A percentile compares a stretch with the other conserved stretches of the same genome.
Conservation (phyloP, 768 basidiomycete species). For the Piloderma croceum region DNA sequence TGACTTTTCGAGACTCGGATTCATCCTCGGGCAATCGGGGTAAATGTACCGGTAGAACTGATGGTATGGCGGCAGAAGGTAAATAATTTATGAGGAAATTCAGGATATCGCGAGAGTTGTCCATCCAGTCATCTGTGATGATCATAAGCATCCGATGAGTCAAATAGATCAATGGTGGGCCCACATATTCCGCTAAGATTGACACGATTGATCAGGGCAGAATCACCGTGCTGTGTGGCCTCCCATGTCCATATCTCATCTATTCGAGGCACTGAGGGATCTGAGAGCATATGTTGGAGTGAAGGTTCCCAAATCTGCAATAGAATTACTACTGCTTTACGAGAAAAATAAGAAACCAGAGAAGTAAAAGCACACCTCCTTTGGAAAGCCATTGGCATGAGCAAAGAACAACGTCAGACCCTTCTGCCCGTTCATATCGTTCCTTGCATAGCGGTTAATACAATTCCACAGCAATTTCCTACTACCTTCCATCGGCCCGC, state of each 20-base stretch:
- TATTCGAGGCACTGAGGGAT: constrained; percentile 37
- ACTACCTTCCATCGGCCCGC: background rate
- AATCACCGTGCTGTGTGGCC: constrained; percentile 79
- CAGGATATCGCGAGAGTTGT: constrained; percentile 71
- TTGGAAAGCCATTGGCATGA: constrained; percentile 86
- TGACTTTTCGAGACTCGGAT: constrained; percentile 33
- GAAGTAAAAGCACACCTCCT: constrained; percentile 54
- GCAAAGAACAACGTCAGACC: constrained; percentile 64
- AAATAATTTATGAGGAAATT: constrained; percentile 70
- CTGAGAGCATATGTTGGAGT: constrained; percentile 46
- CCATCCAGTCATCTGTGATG: constrained; percentile 65
- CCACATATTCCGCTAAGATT: constrained; percentile 55
- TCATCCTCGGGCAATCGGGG: constrained; percentile 40
- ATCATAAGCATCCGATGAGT: background rate
- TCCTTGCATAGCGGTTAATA: constrained; percentile 62
- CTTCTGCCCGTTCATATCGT: constrained; percentile 14
- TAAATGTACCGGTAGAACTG: constrained; percentile 48
- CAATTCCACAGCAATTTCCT: constrained; percentile 55
- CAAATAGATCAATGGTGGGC: too few species aligned
- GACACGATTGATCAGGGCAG: constrained; percentile 62
- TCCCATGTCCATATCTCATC: constrained; percentile 83
- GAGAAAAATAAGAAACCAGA: background rate
- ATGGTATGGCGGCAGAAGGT: constrained; percentile 35
- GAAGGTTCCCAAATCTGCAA: constrained; percentile 76
- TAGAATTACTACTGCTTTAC: too few species aligned